Base-by-base conservation (phyloP, 176 grass and related monocot species). In the Phyllostachys edulis region DNA sequence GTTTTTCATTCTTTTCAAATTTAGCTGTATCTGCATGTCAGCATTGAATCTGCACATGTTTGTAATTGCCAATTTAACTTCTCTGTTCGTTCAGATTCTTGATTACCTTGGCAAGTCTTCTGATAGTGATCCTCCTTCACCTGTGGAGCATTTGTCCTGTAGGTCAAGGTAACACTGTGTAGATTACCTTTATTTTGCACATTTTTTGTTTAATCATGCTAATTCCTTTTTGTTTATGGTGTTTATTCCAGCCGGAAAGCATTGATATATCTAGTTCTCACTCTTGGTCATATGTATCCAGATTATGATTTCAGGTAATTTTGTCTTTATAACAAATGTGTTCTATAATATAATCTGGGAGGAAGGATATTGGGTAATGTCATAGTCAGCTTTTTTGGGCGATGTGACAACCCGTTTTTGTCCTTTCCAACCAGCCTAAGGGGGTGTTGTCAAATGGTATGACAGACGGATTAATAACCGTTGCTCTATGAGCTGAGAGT, bases 221-320 rank as follows among this genome's bases (percentile, higher is more conserved):
- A 66, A 90, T 18, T 63, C 16, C 0, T 32, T 89, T 61, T 64
- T 79, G 20, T 75, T 4, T 80, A 74, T 69, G 1, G 41, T 85
- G 59, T 75, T 82, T 70, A 68, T 73, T 75, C 70, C 86, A 99
- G 93, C 79, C 91, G 93, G 64, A 99, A 90, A 73, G 92, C 96
- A 18, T 88, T 99, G 76, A 99, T 99, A 90, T 99, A 96, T 85
- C 91, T 99, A 7, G 93, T 99, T 76, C 89, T 96, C 37, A 90
- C 93, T 51, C 91, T 99, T 72, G 81, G 90, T 47, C 93, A 96
- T 70, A 90, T 99, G 77, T 99, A 99, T 88, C 96, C 96, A 76
- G 93, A 99, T 87, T 99, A 96, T 90, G 96, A 99, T 88, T 99
- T 99, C 93, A 96, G 93, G 96, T 99, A 99, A 75, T 80, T 87